A percentile compares a stretch with the other conserved stretches of the same genome.
Conservation (phyloP, 164 flowering plant genomes). For the Euptelea pleiosperma region DNA sequence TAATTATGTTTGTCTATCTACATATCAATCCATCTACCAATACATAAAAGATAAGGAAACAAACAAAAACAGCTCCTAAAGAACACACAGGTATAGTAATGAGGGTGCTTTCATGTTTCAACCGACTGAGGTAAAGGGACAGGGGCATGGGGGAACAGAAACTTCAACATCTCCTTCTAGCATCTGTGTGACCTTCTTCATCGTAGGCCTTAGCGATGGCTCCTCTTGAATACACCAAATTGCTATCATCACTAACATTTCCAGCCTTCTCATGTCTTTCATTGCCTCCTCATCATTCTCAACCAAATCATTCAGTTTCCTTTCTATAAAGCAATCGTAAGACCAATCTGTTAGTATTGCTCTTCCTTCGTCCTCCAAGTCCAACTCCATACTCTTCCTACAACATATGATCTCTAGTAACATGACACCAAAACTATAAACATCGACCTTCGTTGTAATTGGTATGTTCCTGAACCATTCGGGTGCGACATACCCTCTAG, state of each 20-base stretch:
- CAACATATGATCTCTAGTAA: conserved; percentile 2
- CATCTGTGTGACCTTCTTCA: too few relatives aligned
- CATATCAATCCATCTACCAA: too few relatives aligned
- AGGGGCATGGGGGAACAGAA: too few relatives aligned
- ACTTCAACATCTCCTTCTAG: background rate
- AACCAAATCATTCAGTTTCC: conserved; percentile 2
- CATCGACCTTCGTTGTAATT: conserved; percentile 12
- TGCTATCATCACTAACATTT: conserved; percentile 2
- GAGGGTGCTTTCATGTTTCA: too few relatives aligned
- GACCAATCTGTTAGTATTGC: conserved; percentile 8
- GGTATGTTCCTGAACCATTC: conserved; percentile 14
- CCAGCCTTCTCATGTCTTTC: conserved; percentile 3
- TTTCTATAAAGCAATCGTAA: background rate
- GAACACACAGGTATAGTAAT: too few relatives aligned
- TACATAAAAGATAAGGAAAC: too few relatives aligned
- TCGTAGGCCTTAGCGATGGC: too few relatives aligned
- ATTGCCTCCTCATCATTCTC: background rate
- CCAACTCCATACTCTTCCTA: conserved; percentile 5
- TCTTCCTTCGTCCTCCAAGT: background rate
- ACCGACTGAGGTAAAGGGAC: too few relatives aligned
- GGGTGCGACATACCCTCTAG: conserved; percentile 16
- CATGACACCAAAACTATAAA: conserved; percentile 13
- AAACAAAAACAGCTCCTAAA: too few relatives aligned
- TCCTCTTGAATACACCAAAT: background rate
- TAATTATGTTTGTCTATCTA: too few relatives aligned